Percentiles rank a stretch among this genome's conserved stretches.
phyloP scores from a whole-genome alignment of 257 asterid genomes.

The Nicotiana benthamiana region DNA sequence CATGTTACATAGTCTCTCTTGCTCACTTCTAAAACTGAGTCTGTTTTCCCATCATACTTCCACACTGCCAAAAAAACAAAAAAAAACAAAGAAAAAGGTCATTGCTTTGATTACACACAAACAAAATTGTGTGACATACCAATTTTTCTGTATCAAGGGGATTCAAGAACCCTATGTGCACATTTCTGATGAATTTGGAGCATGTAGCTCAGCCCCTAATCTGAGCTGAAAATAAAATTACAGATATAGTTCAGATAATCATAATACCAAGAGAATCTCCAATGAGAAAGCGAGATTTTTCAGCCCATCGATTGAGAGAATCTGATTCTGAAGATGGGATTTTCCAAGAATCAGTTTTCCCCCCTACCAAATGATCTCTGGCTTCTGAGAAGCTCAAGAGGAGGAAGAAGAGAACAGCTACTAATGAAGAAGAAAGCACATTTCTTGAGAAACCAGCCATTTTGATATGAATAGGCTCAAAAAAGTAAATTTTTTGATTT shows the following conservation, averaged over 20 bases:
- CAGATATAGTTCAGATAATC: background rate
- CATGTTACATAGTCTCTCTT: conserved; percentile 56
- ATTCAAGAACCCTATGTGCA: no score
- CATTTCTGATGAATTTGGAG: no score
- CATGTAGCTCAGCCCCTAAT: no score
- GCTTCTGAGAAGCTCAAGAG: conserved; percentile 41
- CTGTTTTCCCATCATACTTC: conserved; percentile 43
- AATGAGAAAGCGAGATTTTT: conserved; percentile 49
- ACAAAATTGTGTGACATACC: no score
- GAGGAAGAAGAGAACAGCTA: conserved; percentile 9
- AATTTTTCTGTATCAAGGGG: no score
- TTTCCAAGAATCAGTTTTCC: conserved; percentile 49
- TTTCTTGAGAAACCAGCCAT: conserved; percentile 23
- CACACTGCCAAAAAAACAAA: conserved; percentile 34
- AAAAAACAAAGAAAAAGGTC: no score
- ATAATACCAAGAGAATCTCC: conserved; percentile 63
- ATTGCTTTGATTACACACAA: no score
- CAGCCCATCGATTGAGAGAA: conserved; percentile 67
- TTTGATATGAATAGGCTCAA: no score
- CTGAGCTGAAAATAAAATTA: background rate
- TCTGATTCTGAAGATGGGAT: conserved; percentile 40
- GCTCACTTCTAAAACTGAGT: conserved; percentile 58
- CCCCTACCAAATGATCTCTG: conserved; percentile 52
- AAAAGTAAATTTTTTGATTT: no score
- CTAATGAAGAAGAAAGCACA: background rate